Evolutionary conservation across 768 basidiomycete genomes (phyloP).

Genomic region (Podaxis carcinomalis): DNA sequence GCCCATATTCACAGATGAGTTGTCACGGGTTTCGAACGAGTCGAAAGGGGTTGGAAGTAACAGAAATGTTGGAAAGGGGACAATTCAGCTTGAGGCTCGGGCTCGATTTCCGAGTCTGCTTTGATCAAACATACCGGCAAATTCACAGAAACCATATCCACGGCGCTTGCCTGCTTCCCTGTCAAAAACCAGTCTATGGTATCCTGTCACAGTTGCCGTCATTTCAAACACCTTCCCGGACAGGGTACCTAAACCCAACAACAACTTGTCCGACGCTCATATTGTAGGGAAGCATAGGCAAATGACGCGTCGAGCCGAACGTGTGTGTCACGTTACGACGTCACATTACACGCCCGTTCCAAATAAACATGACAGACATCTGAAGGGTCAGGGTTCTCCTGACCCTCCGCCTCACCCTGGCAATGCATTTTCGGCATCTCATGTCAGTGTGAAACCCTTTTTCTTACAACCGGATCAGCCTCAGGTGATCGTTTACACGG

Average conservation of each 20-base stretch:
- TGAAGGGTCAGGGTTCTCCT: too few species aligned
- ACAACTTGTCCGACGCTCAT: conserved; percentile 88
- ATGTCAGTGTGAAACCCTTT: too few species aligned
- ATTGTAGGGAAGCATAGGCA: too few species aligned
- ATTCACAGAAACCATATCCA: conserved; percentile 94
- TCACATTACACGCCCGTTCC: too few species aligned
- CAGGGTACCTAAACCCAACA: conserved; percentile 73
- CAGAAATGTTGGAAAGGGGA: conserved; percentile 23
- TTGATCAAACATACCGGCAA: conserved; percentile 60
- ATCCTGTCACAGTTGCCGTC: conserved; percentile 11
- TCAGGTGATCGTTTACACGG: too few species aligned
- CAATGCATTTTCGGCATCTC: too few species aligned
- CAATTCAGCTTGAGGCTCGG: conserved; percentile 27
- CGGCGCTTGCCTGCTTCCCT: conserved; percentile 91
- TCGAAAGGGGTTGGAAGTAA: not conserved
- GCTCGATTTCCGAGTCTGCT: conserved; percentile 23
- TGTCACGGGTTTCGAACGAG: not conserved
- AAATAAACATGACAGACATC: too few species aligned
- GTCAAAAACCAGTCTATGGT: conserved; percentile 75
- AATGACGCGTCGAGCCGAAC: too few species aligned
- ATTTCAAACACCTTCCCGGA: not conserved
- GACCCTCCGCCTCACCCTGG: too few species aligned
- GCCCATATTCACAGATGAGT: not conserved
- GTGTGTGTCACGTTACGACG: too few species aligned
- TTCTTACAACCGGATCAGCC: too few species aligned